Evolutionary conservation across 2,329 filamentous ascomycete genomes (phyloP), one percentile per base, ranked within the genome.

Genomic region (Trichoderma atroviride): DNA sequence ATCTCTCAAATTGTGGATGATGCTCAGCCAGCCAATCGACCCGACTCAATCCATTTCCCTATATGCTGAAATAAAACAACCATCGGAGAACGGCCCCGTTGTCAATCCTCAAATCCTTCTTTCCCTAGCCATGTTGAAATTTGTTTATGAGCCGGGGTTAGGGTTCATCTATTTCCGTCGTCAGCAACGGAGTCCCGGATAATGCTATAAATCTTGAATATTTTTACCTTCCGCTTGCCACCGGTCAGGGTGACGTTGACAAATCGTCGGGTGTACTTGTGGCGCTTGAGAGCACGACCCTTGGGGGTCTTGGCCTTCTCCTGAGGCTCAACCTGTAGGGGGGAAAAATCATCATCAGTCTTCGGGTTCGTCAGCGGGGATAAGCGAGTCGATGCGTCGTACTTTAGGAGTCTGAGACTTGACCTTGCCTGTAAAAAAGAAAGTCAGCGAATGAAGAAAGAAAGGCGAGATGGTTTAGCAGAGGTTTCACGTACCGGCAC

Each of bases 261-360:
- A 88, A 98, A 98, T 80, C 95, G 94, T 83, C 95, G 92, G 78
- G 93, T 97, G 90, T 97, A 97, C 83, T 89, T 90, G 83, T 96
- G 90, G 81, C 95, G 90, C 94, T 98, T 98, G 87, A 96, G 93
- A 78, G 95, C 95, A 81, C 95, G 94, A 81, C 95, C 95, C 91
- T 97, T 97, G 82, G 95, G 94, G 78, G 86, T 88, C 92, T 98
- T 97, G 86, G 92, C 87, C 91, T 97, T 97, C 91, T 97, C 94
- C 85, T 94, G 91, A 71, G 88, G 85, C 85, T 96, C 92, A 84
- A 95, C 92, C 91, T 94, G 71, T 78, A 73, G 69, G 59, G 65
- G 35, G 43, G 24, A 66, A 40, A 71, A 35, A 71, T n/a, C n/a
- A n/a, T 76, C 70, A 75, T 80, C 72, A 79, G 78, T 76, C 58